Conservation (phyloP, 1,284 basidiomycete genomes). For the Puccinia triticina region DNA sequence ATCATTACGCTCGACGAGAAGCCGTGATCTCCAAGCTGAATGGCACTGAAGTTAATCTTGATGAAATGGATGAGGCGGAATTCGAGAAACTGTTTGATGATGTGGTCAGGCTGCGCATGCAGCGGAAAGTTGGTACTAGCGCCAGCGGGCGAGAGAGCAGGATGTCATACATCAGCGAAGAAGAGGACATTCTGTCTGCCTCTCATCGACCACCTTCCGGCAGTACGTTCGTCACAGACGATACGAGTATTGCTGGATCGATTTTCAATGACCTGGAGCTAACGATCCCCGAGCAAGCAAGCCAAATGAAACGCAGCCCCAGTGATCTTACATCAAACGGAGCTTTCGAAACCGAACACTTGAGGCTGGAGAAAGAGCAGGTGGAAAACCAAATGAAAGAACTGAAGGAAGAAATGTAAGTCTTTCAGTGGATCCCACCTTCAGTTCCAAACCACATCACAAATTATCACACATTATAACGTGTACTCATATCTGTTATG, state of each 20-base stretch:
- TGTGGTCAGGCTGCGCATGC: constrained; percentile 82
- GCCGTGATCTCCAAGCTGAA: constrained; percentile 76
- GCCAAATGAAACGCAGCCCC: constrained; percentile 65
- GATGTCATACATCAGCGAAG: constrained; percentile 62
- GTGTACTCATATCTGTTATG: neutral
- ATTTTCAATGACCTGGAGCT: constrained; percentile 60
- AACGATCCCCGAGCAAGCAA: constrained; percentile 62
- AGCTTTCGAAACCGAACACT: constrained; percentile 75
- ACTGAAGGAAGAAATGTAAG: constrained; percentile 50
- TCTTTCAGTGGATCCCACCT: neutral
- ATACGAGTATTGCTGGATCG: constrained; percentile 72
- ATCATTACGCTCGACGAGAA: constrained; percentile 89
- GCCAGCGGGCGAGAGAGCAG: constrained; percentile 72
- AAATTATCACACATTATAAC: neutral
- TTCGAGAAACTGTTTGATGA: constrained; percentile 85
- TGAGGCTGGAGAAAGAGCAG: constrained; percentile 80
- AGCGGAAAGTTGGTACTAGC: constrained; percentile 54
- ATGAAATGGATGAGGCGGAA: constrained; percentile 87
- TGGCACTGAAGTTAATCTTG: constrained; percentile 80
- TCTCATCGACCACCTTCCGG: constrained; percentile 70
- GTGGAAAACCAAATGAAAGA: constrained; percentile 76
- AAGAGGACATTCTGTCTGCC: constrained; percentile 70
- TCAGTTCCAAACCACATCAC: neutral
- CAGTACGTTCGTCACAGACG: constrained; percentile 73
- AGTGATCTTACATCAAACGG: constrained; percentile 20